These are phyloP conservation scores for Phytophthora multivora DNA, from an alignment of 352 stramenopile genomes.

Conservation along the genomic window DNA sequence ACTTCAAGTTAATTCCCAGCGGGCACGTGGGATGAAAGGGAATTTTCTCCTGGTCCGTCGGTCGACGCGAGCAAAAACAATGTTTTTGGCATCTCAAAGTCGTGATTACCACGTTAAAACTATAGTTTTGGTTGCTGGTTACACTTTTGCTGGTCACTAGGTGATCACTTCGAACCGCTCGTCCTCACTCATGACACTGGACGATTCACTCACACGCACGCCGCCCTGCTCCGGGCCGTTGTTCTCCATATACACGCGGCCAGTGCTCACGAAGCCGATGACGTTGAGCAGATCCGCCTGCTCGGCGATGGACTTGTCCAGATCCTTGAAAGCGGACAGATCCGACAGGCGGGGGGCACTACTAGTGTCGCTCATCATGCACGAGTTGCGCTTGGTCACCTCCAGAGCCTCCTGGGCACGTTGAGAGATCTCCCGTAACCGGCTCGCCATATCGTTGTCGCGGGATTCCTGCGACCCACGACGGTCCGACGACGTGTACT, in stretches of 20 bases:
- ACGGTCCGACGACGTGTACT: constrained; percentile 29
- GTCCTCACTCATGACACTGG: constrained; percentile 46
- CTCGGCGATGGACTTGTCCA: constrained; percentile 77
- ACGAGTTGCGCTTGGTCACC: constrained; percentile 70
- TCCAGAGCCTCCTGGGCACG: constrained; percentile 70
- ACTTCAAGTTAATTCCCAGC: constrained; percentile 23
- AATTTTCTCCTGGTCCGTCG: constrained; percentile 19
- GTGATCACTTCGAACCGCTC: constrained; percentile 72
- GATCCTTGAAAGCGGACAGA: constrained; percentile 62
- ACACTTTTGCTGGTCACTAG: constrained; percentile 14
- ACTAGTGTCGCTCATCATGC: constrained; percentile 79
- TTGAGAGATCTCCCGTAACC: constrained; percentile 68
- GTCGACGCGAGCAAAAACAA: constrained; percentile 23
- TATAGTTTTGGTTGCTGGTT: background rate
- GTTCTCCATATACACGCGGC: constrained; percentile 78
- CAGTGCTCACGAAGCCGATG: constrained; percentile 77
- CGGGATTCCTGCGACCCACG: constrained; percentile 45
- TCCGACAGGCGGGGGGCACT: constrained; percentile 69
- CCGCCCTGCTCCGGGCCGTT: constrained; percentile 49
- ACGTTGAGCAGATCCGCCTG: constrained; percentile 77
- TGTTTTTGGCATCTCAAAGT: constrained; percentile 21
- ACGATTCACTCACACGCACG: constrained; percentile 71
- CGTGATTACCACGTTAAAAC: constrained; percentile 13
- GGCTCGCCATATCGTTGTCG: constrained; percentile 55
- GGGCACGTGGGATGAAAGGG: background rate